Base-by-base conservation (phyloP, 805 yeast species). In the Pichia nanzhaoensis region DNA sequence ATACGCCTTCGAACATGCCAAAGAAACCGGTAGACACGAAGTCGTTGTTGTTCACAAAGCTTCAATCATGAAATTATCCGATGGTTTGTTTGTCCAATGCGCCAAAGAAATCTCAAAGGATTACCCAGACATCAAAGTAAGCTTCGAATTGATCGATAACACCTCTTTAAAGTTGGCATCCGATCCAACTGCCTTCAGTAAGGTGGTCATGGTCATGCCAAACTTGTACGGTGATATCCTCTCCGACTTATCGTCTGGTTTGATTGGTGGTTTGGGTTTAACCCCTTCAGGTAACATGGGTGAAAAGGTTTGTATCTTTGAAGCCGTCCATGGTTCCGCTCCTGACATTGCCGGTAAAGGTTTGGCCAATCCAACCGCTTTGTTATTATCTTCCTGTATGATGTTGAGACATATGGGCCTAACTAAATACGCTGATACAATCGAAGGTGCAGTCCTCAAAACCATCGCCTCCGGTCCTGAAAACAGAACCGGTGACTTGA, bases 271-370 rank as follows among this genome's bases (percentile, higher is more conserved):
- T 65, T 80, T 91, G 63, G 99, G 99, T 72, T 80, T 93, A 68
- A 93, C 99, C 51, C 99, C 99, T 56, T 88, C 96, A 50, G 99
- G 96, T 68, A 93, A 93, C 81, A 93, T 93, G 90, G 99, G 99
- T 75, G 87, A 88, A 77, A 83, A 86, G 67, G 95, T 91, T 53
- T 88, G 97, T 46, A 91, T 93, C 66, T 93, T 93, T 68, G 99
- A 93, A 80, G 99, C 99, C 54, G 99, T 93, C 63, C 99, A 93
- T 70, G 99, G 99, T 68, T 90, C 98, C 48, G 99, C 99, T 53
- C 99, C 99, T 59, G 99, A 93, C 69, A 93, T 93, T 63, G 98
- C 98, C 52, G 99, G 99, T 65, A 88, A 93, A 78, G 95, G 95
- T 66, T 80, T 87, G 67, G 99, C 99, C 54, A 93, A 93, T 81